Evolutionary conservation across 192 early-diverging fungal species (phyloP).

Genomic region (Gonapodya prolifera): DNA sequence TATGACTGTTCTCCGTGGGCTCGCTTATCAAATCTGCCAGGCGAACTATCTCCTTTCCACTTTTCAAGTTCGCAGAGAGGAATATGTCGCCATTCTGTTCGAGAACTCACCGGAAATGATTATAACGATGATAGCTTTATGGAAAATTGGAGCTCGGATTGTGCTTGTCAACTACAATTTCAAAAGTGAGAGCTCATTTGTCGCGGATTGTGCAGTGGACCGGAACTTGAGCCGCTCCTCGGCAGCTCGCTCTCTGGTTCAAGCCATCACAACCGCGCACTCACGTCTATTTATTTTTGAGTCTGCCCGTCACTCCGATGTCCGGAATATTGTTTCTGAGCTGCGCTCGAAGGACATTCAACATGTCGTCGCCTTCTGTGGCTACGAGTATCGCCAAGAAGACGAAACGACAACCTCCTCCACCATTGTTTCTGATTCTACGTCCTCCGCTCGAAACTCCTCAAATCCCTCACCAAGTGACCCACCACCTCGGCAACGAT

Average conservation of each 20-base stretch:
- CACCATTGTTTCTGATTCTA: background rate
- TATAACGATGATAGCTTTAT: background rate
- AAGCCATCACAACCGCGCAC: background rate
- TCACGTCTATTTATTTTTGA: background rate
- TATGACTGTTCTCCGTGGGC: background rate
- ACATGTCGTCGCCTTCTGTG: background rate
- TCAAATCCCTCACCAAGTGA: background rate
- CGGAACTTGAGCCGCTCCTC: background rate
- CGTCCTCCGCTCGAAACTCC: background rate
- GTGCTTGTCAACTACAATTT: background rate
- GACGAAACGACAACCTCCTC: background rate
- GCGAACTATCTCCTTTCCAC: background rate
- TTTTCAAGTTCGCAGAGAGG: background rate
- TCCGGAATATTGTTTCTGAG: background rate
- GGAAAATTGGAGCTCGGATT: background rate
- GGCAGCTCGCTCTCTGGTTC: background rate
- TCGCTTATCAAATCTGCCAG: background rate
- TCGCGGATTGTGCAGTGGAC: background rate
- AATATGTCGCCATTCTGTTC: background rate
- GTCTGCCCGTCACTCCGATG: background rate
- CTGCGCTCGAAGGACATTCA: background rate
- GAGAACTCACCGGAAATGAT: background rate
- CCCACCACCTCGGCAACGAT: background rate
- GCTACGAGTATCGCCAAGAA: background rate
- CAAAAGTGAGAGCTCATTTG: background rate